Base-by-base conservation (phyloP, 2,329 filamentous ascomycete species). In the Pseudogymnoascus destructans region DNA sequence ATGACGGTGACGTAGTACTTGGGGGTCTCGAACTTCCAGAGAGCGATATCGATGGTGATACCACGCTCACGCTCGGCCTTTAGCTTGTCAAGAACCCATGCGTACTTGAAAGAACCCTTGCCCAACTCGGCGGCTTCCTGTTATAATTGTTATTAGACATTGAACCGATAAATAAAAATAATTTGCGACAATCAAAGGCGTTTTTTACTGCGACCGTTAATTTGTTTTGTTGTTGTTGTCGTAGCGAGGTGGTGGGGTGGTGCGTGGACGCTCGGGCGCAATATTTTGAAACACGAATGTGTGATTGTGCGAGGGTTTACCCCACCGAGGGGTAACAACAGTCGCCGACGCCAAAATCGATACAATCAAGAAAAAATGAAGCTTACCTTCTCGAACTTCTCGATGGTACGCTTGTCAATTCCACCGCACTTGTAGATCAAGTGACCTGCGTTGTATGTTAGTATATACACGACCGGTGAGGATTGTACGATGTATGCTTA, bases 361-460 rank as follows among this genome's bases (percentile, higher is more conserved):
- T 60, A 55, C 19, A 52, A 52, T 52, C 23, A 52, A 17, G 46
- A 11, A 30, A 52, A 52, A 55, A 58, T 30, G 27, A 54, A 38
- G 57, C 84, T 75, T 78, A 95, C 90, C 89, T 98, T 98, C 91
- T 98, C 93, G 86, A 98, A 98, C 88, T 98, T 98, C 87, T 98
- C 93, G 76, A 98, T 98, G 78, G 92, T 97, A 90, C 93, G 92
- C 85, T 92, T 90, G 89, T 98, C 93, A 75, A 97, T 98, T 89
- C 93, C 93, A 87, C 93, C 93, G 84, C 93, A 97, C 87, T 98
- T 92, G 90, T 97, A 97, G 88, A 98, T 97, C 85, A 98, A 86
- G 82, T 92, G 85, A 77, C 85, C 84, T 71, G 77, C 87, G 75
- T 76, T 69, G 71, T 67, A 68, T 67, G 63, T 67, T 62, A 67